Evolutionary conservation across 441 rosid genomes (phyloP).

Genomic region (Adansonia rubrostipa): DNA sequence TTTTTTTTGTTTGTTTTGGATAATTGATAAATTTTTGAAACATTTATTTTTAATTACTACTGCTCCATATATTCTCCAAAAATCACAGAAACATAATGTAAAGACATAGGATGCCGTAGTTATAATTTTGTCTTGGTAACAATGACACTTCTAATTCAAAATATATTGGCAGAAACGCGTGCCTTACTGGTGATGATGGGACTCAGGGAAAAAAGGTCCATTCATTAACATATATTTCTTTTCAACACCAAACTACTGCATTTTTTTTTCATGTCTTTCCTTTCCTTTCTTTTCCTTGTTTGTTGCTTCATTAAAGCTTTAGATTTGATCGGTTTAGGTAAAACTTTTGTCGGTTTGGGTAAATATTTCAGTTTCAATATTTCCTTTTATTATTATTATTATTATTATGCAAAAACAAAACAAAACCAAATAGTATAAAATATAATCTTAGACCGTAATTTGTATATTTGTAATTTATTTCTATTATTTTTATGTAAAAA

Average conservation of each 20-base stretch:
- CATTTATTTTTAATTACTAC: background rate
- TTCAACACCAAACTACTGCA: background rate
- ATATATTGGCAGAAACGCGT: constrained; percentile 9
- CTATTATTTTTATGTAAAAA: too few relatives aligned
- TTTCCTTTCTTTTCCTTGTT: background rate
- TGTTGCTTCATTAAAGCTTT: background rate
- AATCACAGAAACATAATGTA: background rate
- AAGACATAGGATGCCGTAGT: constrained; percentile 5
- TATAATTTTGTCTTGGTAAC: constrained; percentile 5
- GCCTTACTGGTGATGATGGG: constrained; percentile 19
- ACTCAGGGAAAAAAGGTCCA: background rate
- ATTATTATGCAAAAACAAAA: background rate
- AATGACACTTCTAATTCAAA: background rate
- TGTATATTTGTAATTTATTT: too few relatives aligned
- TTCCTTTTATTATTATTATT: background rate
- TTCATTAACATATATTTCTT: constrained; percentile 6
- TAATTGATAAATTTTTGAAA: background rate
- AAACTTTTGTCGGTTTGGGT: background rate
- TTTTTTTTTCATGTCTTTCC: constrained; percentile 3
- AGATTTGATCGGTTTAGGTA: background rate
- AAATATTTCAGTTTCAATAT: background rate
- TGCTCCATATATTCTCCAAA: background rate
- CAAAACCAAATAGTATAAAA: background rate
- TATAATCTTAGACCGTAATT: too few relatives aligned
- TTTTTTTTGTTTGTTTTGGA: background rate